Base-by-base conservation (phyloP, 495 filamentous ascomycete genomes). In the Hypoxylon perforatum region DNA sequence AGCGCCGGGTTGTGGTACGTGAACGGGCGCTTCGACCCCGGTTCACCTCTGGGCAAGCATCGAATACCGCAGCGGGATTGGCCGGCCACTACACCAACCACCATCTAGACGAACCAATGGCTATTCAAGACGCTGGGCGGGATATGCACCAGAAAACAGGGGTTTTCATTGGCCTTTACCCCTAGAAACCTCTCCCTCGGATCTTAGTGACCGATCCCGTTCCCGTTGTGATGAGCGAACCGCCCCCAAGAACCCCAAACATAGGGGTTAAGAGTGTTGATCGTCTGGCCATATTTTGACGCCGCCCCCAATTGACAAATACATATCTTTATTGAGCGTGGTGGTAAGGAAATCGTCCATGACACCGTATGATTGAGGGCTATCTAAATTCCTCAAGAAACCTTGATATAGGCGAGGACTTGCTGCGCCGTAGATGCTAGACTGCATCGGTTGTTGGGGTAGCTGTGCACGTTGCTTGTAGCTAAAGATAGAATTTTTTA, bases 1-100 rank as follows among this genome's bases (percentile, higher is more conserved):
- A 74, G 72, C 72, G 72, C 72, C 72, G 63, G 57, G 56, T 63
- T 45, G 59, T 74, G 65, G 58, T 67, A 57, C 58, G 50, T 44
- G 33, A 60, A 51, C 65, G 70, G 61, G 63, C 63, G 66, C 66
- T 69, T 65, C 66, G 61, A 28, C 61, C 68, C 70, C 50, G 59
- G 61, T 41, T 51, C 60, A 58, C 49, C 59, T 69, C 38, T 63
- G 48, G 36, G 33, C 48, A 18, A 49, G 18, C 33, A 58, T 67
- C 23, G 63, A 42, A 49, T 69, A 42, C 55, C 63, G 59, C 35
- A 25, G 42, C 44, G 25, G 55, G 69, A 74, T 72, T 74, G 72
- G 72, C 33, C 50, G 35, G n/a, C 46, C 42, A 21, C 45, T 45
- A 39, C 28, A 44, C 45, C 42, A 52, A 52, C 57, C 56, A 46